Base-by-base conservation (phyloP, 306 rosid genomes). In the Astragalus membranaceus region DNA sequence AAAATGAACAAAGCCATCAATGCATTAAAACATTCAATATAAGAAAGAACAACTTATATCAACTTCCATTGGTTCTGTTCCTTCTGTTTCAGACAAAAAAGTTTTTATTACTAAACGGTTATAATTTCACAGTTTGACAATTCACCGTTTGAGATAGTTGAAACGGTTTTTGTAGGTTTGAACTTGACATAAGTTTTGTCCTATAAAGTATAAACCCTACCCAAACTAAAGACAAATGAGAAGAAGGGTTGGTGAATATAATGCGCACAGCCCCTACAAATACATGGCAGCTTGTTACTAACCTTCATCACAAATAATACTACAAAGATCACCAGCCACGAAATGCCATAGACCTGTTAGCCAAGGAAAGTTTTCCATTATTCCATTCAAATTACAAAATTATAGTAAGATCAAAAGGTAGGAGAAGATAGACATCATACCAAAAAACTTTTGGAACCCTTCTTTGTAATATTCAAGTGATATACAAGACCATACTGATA, bases 281-380 rank as follows among this genome's bases (percentile, higher is more conserved):
- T 37, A 74, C 10, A 10, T 29, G 37, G 64, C 55, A 66, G 39
- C 63, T 29, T 43, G 65, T 46, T 49, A 87, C 90, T 84, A 67
- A 91, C 99, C 99, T 94, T 94, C 97, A 94, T 94, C 67, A 94
- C 97, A 65, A 91, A 91, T 85, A 94, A 78, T 75, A 94, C 80
- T 56, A 91, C 75, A 36, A 94, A 35, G 69, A 94, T 94, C 87
- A 94, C 99, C 88, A 94, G 73, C 99, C 99, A 94, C 23, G 99
- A 94, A 70, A 91, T 61, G 69, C 99, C 99, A 80, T 94, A 94
- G 14, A 94, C 92, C 97, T 94, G 92, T 70, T 42, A 47, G 55
- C 53, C 65, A 78, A 74, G 42, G 61, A 75, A 64, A 73, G 33
- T 51, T 42, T 59, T 61, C 10, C 30, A 67, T 78, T 53, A 65